A percentile compares a stretch with the other conserved stretches of the same genome.
These are phyloP conservation scores for Avena insularis DNA, from an alignment of 176 grass and related monocot genomes.

Conservation along the genomic window DNA sequence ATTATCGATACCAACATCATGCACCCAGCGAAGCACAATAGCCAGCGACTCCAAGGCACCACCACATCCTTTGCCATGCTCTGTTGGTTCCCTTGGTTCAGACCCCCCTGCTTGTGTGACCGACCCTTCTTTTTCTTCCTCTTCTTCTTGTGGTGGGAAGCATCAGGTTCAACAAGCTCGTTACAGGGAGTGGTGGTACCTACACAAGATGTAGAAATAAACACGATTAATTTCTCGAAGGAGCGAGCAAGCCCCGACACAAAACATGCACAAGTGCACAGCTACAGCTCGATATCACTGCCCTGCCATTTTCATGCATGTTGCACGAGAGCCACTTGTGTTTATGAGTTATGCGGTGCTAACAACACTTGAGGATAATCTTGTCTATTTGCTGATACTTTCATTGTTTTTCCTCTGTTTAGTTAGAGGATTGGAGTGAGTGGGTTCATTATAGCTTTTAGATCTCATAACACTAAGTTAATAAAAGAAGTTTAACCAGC, in stretches of 20 bases:
- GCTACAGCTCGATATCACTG: no score
- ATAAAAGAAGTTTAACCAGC: background rate
- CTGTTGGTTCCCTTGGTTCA: background rate
- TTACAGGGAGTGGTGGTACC: background rate
- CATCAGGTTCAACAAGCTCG: background rate
- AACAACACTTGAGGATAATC: background rate
- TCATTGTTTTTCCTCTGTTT: background rate
- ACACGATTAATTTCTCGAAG: background rate
- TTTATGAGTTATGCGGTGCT: background rate
- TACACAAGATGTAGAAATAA: background rate
- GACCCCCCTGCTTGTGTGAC: background rate
- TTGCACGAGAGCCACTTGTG: no score
- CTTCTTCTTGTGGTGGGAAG: background rate
- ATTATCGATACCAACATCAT: background rate
- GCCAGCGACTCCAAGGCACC: background rate
- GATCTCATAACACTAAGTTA: background rate
- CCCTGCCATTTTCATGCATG: no score
- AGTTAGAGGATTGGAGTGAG: background rate
- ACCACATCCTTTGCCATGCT: background rate
- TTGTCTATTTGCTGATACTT: background rate
- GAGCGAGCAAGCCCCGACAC: no score
- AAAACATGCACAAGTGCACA: no score
- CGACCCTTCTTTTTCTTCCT: background rate
- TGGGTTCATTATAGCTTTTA: background rate
- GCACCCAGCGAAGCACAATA: background rate